Evolutionary conservation across 257 asterid species (phyloP).

Genomic region (Solanum gandarillasii): DNA sequence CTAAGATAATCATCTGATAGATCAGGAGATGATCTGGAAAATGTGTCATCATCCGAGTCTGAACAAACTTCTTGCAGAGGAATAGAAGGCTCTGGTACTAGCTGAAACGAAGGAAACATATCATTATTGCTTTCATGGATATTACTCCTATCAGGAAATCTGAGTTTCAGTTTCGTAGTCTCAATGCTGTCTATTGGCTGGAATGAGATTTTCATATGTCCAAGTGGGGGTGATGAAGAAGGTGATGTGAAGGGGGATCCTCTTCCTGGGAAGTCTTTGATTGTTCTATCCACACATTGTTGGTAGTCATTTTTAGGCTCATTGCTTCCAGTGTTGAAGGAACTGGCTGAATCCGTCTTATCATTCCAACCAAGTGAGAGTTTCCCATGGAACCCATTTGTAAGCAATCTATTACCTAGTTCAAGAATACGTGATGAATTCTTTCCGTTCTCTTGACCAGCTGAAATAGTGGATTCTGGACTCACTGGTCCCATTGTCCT

Average conservation of each 20-base stretch:
- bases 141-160: slow-evolving; percentile 53
- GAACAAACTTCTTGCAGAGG: slow-evolving; percentile 40
- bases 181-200: slow-evolving; percentile 62
- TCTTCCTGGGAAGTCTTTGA: slow-evolving; percentile 29
- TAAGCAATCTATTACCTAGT: slow-evolving; percentile 41
- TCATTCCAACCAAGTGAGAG: slow-evolving; percentile 28
- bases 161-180: slow-evolving; percentile 62
- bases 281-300: slow-evolving; percentile 16
- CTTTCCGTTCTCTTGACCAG: slow-evolving; percentile 26
- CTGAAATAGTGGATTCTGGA: slow-evolving; percentile 13
- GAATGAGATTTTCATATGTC: slow-evolving; percentile 89
- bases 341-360: slow-evolving; percentile 10
- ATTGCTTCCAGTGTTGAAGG: slow-evolving; percentile 15
- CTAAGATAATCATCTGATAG: slow-evolving; percentile 63
- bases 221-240: slow-evolving; percentile 81
- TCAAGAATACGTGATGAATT: slow-evolving; percentile 54
- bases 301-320: slow-evolving; percentile 23
- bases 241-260: slow-evolving; percentile 53
- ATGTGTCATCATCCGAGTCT: slow-evolving; percentile 84
- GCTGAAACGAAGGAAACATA: slow-evolving; percentile 84
- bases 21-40: slow-evolving; percentile 74
- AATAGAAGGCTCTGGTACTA: slow-evolving; percentile 66
- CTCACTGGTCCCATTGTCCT: slow-evolving; percentile 19
- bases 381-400: slow-evolving; percentile 42
- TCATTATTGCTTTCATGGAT: slow-evolving; percentile 32